phyloP scores from a whole-genome alignment of 345 rosid genomes.

The Linum tenue region DNA sequence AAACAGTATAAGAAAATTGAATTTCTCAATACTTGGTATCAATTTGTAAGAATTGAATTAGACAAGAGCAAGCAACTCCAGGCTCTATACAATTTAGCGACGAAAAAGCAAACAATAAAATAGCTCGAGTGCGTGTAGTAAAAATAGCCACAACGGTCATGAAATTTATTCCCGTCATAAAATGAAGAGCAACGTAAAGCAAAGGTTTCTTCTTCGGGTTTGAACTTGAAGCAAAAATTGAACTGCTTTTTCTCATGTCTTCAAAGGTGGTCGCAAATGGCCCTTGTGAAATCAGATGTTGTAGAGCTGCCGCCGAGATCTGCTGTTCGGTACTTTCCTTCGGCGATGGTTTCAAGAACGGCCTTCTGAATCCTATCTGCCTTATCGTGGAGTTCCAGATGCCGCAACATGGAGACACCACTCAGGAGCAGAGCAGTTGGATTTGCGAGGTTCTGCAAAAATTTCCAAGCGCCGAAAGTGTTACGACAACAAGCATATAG shows the following conservation, averaged over 20 bases:
- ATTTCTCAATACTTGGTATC: too few species aligned
- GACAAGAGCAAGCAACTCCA: too few species aligned
- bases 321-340: constrained; percentile 81
- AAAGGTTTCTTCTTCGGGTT: too few species aligned
- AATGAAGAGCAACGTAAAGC: too few species aligned
- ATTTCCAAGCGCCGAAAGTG: not conserved
- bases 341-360: constrained; percentile 70
- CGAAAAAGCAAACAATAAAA: too few species aligned
- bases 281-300: constrained; percentile 79
- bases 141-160: too few species aligned
- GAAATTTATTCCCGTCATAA: too few species aligned
- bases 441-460: constrained; percentile 69
- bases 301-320: constrained; percentile 82
- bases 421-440: constrained; percentile 94
- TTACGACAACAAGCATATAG: not conserved
- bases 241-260: constrained; percentile 14
- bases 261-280: constrained; percentile 80
- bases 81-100: too few species aligned
- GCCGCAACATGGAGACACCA: constrained; percentile 77
- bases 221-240: constrained; percentile 15
- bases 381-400: constrained; percentile 65
- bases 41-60: too few species aligned
- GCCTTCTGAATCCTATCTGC: constrained; percentile 84
- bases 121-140: too few species aligned
- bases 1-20: too few species aligned